Evolutionary conservation across 495 filamentous ascomycete genomes (phyloP).

Genomic region (Aspergillus cristatus): DNA sequence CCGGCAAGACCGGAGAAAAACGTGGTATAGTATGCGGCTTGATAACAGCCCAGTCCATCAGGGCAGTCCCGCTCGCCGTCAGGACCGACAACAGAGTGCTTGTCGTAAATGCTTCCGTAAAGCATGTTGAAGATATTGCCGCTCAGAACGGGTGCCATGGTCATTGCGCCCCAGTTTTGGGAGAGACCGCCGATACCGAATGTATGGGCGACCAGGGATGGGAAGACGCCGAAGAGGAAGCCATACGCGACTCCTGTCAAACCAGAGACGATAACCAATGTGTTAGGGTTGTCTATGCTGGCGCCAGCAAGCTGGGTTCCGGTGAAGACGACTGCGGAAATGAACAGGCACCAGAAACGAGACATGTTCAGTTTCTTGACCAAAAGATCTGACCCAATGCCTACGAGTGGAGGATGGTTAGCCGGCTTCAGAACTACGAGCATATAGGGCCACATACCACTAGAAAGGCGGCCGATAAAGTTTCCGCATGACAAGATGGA

Average conservation of each 20-base stretch:
- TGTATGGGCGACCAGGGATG: constrained; percentile 80
- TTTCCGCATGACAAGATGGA: constrained; percentile 81
- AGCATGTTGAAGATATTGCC: constrained; percentile 88
- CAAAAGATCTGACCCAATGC: constrained; percentile 83
- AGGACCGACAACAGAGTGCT: constrained; percentile 56
- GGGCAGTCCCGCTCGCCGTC: constrained; percentile 65
- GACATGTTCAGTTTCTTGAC: constrained; percentile 69
- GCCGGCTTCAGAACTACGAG: neutral
- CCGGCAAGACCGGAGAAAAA: constrained; percentile 63
- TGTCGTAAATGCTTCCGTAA: constrained; percentile 70
- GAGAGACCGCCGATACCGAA: constrained; percentile 86
- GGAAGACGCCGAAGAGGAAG: constrained; percentile 90
- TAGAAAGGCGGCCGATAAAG: constrained; percentile 71
- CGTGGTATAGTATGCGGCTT: constrained; percentile 74
- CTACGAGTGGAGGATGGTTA: constrained; percentile 23
- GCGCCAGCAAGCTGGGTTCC: constrained; percentile 72
- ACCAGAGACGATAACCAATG: constrained; percentile 66
- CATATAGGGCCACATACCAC: constrained; percentile 40
- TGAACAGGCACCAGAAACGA: constrained; percentile 81
- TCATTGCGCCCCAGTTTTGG: constrained; percentile 95
- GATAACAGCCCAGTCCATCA: constrained; percentile 76
- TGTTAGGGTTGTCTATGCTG: constrained; percentile 69
- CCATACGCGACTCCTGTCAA: constrained; percentile 88
- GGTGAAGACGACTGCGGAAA: constrained; percentile 69
- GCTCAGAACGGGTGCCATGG: constrained; percentile 70